A percentile compares a stretch with the other conserved stretches of the same genome.
Conservation (phyloP, 1,284 basidiomycete genomes). For the Porphyrellus sp. region DNA sequence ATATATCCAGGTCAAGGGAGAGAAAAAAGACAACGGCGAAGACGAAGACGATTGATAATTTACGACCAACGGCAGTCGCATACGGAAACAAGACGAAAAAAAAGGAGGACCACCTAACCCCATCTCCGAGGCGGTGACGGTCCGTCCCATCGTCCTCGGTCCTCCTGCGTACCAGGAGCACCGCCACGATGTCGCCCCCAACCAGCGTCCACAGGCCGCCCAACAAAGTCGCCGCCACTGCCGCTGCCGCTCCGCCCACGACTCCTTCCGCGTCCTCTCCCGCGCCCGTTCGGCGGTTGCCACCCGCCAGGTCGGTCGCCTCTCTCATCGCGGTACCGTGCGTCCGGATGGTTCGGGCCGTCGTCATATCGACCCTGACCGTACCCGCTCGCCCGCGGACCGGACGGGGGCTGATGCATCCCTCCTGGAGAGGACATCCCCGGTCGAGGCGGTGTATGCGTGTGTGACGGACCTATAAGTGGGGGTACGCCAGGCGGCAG, state of each 20-base stretch:
- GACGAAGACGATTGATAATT: constrained; percentile 27
- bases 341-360: constrained; percentile 17
- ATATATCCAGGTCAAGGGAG: constrained; percentile 8
- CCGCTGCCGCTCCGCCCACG: constrained; percentile 29
- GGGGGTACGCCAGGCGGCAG: constrained; percentile 8
- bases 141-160: constrained; percentile 33
- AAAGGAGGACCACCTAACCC: constrained; percentile 9
- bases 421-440: constrained; percentile 15
- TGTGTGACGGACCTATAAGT: constrained; percentile 19
- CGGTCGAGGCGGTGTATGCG: constrained; percentile 21
- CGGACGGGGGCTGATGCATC: constrained; percentile 26
- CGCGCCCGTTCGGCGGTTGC: constrained; percentile 29
- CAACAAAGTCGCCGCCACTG: constrained; percentile 33
- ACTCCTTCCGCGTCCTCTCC: constrained; percentile 36
- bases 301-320: constrained; percentile 25
- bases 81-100: background rate
- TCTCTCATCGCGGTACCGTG: constrained; percentile 27
- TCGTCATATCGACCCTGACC: constrained; percentile 29
- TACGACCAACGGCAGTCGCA: constrained; percentile 11
- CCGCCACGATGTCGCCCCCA: constrained; percentile 45
- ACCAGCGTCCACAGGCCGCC: constrained; percentile 53
- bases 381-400: constrained; percentile 20
- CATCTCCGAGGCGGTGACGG: constrained; percentile 33
- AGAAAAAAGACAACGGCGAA: background rate
- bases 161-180: constrained; percentile 13